Evolutionary conservation across 2,329 filamentous ascomycete species (phyloP).

Genomic region (Exophiala sp.): DNA sequence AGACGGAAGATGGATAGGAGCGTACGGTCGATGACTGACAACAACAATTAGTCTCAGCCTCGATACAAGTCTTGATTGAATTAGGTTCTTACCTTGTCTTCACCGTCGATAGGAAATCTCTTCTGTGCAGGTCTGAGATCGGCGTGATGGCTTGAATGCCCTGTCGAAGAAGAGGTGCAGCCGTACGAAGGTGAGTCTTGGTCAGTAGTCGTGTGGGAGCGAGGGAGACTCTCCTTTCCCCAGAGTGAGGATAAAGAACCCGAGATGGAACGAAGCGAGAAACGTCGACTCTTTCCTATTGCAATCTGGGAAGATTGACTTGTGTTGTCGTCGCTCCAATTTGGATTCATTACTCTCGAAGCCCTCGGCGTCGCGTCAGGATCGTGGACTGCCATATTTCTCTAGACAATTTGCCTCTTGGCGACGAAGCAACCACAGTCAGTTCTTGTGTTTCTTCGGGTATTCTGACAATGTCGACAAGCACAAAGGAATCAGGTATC

Average conservation of each 20-base stretch:
- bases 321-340: not conserved
- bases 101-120: not conserved
- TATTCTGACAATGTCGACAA: too few relatives aligned
- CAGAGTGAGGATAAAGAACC: conserved; percentile 17
- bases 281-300: conserved; percentile 1
- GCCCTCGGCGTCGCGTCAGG: conserved; percentile 12
- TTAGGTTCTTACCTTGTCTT: conserved; percentile 1
- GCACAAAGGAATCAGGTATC: too few relatives aligned
- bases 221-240: conserved; percentile 8
- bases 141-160: not conserved
- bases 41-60: not conserved
- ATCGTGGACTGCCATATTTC: conserved; percentile 7
- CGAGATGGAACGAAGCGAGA: conserved; percentile 15
- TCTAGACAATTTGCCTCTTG: not conserved
- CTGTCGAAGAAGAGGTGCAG: conserved; percentile 8
- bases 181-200: conserved; percentile 7
- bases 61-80: not conserved
- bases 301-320: conserved; percentile 4
- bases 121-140: not conserved
- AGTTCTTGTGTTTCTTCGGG: not conserved
- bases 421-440: not conserved
- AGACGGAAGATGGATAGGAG: not conserved
- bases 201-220: conserved; percentile 4
- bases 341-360: conserved; percentile 9
- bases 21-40: not conserved